Evolutionary conservation across 257 asterid species (phyloP).

Genomic region (Forsythia suspensa): DNA sequence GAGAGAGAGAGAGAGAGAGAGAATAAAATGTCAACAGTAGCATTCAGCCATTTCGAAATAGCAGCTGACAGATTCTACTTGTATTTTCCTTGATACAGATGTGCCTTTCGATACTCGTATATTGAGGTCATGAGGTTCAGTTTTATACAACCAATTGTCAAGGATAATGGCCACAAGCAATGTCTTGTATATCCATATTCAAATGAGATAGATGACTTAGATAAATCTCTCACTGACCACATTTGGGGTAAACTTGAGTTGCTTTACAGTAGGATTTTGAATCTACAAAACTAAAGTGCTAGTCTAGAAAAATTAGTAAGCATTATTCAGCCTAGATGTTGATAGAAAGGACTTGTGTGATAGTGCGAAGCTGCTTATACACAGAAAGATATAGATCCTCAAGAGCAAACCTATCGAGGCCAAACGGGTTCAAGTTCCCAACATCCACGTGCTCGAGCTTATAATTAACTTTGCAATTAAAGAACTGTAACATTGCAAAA

Average conservation of each 20-base stretch:
- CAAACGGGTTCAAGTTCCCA: slow-evolving; percentile 16
- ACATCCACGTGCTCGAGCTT: slow-evolving; percentile 15
- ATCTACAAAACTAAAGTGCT: slow-evolving; percentile 20
- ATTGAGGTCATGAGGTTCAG: not conserved
- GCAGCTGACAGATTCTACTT: not conserved
- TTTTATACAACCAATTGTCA: not conserved
- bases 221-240: not conserved
- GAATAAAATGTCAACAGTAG: not conserved
- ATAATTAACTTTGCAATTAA: slow-evolving; percentile 13
- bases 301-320: not conserved
- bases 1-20: not conserved
- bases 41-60: not conserved
- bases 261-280: slow-evolving; percentile 14
- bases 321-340: slow-evolving; percentile 17
- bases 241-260: not conserved
- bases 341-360: slow-evolving; percentile 5
- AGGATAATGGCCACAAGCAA: not conserved
- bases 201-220: not conserved
- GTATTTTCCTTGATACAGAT: not conserved
- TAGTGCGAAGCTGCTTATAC: slow-evolving; percentile 5
- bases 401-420: slow-evolving; percentile 10
- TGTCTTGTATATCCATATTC: not conserved
- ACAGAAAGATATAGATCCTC: slow-evolving; percentile 12
- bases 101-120: not conserved
- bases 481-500: not conserved